Base-by-base conservation (phyloP, 2,329 filamentous ascomycete genomes). In the Mariannaea sp. region DNA sequence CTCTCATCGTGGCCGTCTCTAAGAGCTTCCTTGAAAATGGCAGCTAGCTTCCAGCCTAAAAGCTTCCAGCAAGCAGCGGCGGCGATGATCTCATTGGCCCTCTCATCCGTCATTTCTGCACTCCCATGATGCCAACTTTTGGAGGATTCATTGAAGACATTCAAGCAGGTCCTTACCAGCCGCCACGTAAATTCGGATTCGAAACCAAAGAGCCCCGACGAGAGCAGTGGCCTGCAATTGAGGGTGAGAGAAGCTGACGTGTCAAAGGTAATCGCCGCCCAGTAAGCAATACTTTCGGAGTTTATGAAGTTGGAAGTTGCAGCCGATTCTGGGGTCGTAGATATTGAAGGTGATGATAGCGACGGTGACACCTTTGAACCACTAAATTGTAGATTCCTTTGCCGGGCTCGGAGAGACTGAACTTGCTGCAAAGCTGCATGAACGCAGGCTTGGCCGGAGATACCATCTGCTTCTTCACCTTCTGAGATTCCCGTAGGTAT, bases 361-460 rank as follows among this genome's bases (percentile, higher is more conserved):
- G 57, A 65, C 2, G 66, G 68, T 2, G 66, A 72, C 1, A 74
- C 72, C 30, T 75, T 74, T 8, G 70, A 70, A 4, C 73, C 73
- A 36, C 70, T 75, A 56, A 75, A 75, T 30, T 74, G 70, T 1
- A 74, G 59, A 14, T 71, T 73, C 30, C 69, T 66, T 44, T 75
- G 73, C 4, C 71, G 65, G 1, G 71, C 73, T 12, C 73, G 68
- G 1, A 76, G 56, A 6, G 59, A 68, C 55, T 75, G 74, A 1
- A 76, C 68, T 30, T 76, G 74, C 41, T 75, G 72, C 7, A 76
- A 51, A 0, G 72, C 73, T 2, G 72, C 67, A 40, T 76, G 74
- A 1, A 76, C 68, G 40, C 73, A 76, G 1, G 70, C 63, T 45
- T 74, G 72, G 0, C 72, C 73, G 1, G 70, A 71, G 3, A 76